Conservation (phyloP, 768 basidiomycete genomes). For the Gloeopeniophorella convolvens region DNA sequence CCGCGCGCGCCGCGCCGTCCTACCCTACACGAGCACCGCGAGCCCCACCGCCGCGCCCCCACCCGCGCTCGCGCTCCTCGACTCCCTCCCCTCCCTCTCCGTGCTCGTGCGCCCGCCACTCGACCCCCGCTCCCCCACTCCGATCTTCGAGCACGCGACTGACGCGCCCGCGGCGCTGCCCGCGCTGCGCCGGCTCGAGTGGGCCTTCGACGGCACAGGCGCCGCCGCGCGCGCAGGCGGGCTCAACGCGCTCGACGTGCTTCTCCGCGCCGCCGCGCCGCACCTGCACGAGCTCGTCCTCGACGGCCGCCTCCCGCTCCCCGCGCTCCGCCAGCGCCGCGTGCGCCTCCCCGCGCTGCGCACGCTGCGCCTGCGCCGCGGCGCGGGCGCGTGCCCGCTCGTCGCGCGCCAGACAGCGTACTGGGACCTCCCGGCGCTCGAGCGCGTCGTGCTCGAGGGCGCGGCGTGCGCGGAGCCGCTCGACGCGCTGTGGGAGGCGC, state of each 20-base stretch:
- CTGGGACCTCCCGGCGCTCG: conserved; percentile 15
- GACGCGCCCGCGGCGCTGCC: neutral
- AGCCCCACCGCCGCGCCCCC: conserved; percentile 2
- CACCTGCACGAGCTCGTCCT: conserved; percentile 3
- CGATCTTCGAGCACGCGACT: conserved; percentile 10
- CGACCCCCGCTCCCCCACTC: neutral
- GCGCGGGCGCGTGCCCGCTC: conserved; percentile 6
- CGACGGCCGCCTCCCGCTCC: conserved; percentile 5
- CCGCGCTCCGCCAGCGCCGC: neutral
- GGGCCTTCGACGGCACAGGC: conserved; percentile 8
- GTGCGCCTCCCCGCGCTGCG: neutral
- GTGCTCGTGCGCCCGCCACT: conserved; percentile 18
- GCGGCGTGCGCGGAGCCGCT: neutral
- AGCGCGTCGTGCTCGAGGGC: conserved; percentile 7
- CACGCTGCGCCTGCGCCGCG: conserved; percentile 5
- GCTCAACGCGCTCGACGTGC: conserved; percentile 13
- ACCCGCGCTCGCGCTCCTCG: conserved; percentile 11
- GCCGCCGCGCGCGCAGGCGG: conserved; percentile 16
- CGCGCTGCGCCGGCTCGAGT: conserved; percentile 15
- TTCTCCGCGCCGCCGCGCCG: conserved; percentile 5
- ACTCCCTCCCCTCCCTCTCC: conserved; percentile 9
- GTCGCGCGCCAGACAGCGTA: conserved; percentile 7
- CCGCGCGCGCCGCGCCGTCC: conserved; percentile 17
- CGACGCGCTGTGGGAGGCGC: conserved; percentile 9
- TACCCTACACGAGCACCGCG: conserved; percentile 11